Evolutionary conservation across 2,329 filamentous ascomycete genomes (phyloP), one percentile per base, ranked within the genome.

Genomic region (Venturia nashicola): DNA sequence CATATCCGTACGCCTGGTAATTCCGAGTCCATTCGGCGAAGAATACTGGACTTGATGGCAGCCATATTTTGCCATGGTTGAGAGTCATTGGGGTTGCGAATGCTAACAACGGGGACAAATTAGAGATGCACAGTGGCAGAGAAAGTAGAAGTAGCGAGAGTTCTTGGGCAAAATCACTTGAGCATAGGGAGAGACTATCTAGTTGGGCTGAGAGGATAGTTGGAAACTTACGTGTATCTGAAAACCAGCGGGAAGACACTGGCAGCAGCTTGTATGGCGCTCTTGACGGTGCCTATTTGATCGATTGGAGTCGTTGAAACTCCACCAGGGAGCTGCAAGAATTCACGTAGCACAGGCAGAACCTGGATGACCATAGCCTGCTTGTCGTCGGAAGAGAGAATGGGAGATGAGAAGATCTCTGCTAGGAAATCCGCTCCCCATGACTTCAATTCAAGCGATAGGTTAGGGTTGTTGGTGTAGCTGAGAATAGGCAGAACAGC

Each of bases 361-460:
- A 96, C 90, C 66, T 85, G 83, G 65, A 90, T 80, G 68, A 87
- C 86, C 77, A 94, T 80, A 66, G 86, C 86, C 79, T 85, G 90
- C 80, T 97, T 99, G 74, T 89, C 86, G 62, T 87, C 82, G 65
- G 84, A 80, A 23, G 87, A 79, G 70, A 97, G 81, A 27, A 88
- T 85, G n/a, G 95, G 94, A 66, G 90, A 95, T 65, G 94, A 88
- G 77, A 99, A 97, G 2, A 92, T 91, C 79, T 99, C 94, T 64
- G 93, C 91, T 54, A 99, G 81, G 72, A 99, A 99, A 66, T 97
- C 92, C 67, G 92, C 88, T 34, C 93, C 94, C 94, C 94, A 99
- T 87, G 92, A 82, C 76, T 91, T 88, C 71, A 97, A 79, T 76
- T 96, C 90, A 64, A 96, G 77, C 66, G 68, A 70, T 55, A 73